Percentiles rank a stretch among this genome's conserved stretches.
phyloP scores from a whole-genome alignment of 108 stramenopile species.

The Conticribra weissflogii region DNA sequence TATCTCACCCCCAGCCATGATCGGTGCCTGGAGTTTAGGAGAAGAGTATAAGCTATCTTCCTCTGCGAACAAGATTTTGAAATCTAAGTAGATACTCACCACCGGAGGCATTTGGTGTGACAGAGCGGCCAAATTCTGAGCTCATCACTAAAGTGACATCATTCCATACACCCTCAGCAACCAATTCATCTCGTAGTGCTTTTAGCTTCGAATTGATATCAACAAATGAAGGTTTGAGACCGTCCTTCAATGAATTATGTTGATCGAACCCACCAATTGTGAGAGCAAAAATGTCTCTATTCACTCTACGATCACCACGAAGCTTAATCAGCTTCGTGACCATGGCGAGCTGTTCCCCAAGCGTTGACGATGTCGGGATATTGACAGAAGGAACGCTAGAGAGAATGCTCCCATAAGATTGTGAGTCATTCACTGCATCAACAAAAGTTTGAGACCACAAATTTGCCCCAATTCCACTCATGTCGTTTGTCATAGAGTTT shows the following conservation, averaged over 20 bases:
- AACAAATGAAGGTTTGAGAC: slow-evolving; percentile 5
- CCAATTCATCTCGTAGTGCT: slow-evolving; percentile 47
- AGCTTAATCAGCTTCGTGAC: slow-evolving; percentile 51
- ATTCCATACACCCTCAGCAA: slow-evolving; percentile 51
- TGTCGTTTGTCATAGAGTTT: slow-evolving; percentile 13
- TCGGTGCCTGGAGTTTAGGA: slow-evolving; percentile 10
- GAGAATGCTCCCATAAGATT: slow-evolving; percentile 4
- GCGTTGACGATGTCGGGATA: not conserved
- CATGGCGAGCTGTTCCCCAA: slow-evolving; percentile 27
- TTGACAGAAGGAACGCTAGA: not conserved
- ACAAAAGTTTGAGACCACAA: slow-evolving; percentile 32
- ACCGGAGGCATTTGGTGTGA: slow-evolving; percentile 41
- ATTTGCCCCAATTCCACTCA: slow-evolving; percentile 25
- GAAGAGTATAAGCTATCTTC: not conserved
- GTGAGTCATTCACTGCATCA: slow-evolving; percentile 17
- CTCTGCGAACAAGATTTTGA: not conserved
- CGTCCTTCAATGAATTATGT: slow-evolving; percentile 27
- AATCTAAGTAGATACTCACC: not conserved
- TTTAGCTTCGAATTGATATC: slow-evolving; percentile 44
- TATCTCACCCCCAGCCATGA: not conserved
- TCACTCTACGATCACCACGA: slow-evolving; percentile 32
- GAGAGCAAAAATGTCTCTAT: slow-evolving; percentile 64
- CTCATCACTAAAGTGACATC: slow-evolving; percentile 54
- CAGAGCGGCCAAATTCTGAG: slow-evolving; percentile 65
- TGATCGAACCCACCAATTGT: slow-evolving; percentile 62